A percentile compares a stretch with the other conserved stretches of the same genome.
phyloP scores from a whole-genome alignment of 2,329 filamentous ascomycete species.

The Venturiaceae sp. region DNA sequence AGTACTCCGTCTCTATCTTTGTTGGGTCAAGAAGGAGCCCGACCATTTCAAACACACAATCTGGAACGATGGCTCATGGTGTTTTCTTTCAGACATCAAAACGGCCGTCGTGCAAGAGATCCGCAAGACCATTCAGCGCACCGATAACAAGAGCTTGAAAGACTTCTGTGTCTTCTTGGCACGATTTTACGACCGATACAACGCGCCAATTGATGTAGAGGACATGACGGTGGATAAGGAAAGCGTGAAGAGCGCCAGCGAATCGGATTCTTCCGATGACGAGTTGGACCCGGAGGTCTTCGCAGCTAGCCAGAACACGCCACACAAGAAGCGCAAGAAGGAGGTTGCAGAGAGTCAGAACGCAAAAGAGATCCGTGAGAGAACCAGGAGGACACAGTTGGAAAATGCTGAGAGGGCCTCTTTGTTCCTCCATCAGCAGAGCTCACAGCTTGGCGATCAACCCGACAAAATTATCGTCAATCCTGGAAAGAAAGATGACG shows the following conservation, averaged over 20 bases:
- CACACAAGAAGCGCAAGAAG: conserved; percentile 29
- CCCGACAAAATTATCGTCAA: conserved; percentile 50
- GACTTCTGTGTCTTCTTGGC: background rate
- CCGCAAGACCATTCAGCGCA: background rate
- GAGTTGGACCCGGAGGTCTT: background rate
- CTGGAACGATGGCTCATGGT: background rate
- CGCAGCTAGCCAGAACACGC: conserved; percentile 15
- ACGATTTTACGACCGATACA: background rate
- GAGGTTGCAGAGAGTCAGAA: conserved; percentile 36
- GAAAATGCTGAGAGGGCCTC: conserved; percentile 35
- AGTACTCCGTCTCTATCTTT: conserved; percentile 22
- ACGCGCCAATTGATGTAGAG: background rate
- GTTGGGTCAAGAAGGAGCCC: conserved; percentile 15
- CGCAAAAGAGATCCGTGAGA: conserved; percentile 45
- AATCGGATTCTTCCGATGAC: background rate
- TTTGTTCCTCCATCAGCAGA: conserved; percentile 39
- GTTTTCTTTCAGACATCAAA: background rate
- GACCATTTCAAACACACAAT: background rate
- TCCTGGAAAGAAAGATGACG: conserved; percentile 49
- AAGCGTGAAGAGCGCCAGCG: background rate
- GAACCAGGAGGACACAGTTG: conserved; percentile 28
- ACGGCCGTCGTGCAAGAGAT: background rate
- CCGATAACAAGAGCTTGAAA: background rate
- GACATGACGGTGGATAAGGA: background rate
- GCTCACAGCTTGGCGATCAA: conserved; percentile 15